Evolutionary conservation across 176 grass and related monocot species (phyloP).

Genomic region (Saccharum spontaneum): DNA sequence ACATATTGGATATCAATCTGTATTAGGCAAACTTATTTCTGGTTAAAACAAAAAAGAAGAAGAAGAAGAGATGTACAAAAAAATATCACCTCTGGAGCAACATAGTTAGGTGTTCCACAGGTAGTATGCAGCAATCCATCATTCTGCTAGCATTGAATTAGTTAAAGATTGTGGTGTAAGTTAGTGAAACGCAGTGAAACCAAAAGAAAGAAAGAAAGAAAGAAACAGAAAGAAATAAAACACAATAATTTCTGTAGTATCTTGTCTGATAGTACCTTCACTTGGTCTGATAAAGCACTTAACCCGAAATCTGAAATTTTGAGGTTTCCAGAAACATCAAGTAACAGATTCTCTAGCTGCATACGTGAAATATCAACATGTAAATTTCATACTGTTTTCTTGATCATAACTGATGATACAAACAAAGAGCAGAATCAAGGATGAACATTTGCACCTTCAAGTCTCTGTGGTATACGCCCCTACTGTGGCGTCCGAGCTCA

Average conservation of each 20-base stretch:
- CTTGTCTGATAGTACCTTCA: slow-evolving; percentile 55
- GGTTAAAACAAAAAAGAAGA: neutral
- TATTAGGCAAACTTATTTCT: neutral
- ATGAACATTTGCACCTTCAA: slow-evolving; percentile 57
- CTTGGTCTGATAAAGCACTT: slow-evolving; percentile 84
- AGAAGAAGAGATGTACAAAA: neutral
- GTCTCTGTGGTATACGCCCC: slow-evolving; percentile 91
- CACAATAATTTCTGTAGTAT: neutral
- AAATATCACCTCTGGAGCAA: slow-evolving; percentile 72
- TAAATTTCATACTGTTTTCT: slow-evolving; percentile 2
- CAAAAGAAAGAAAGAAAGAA: neutral
- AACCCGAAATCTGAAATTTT: slow-evolving; percentile 90
- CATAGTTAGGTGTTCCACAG: slow-evolving; percentile 91
- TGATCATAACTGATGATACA: neutral
- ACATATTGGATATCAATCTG: neutral
- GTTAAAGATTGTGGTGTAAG: neutral
- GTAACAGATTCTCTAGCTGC: slow-evolving; percentile 79
- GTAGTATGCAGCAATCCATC: slow-evolving; percentile 88
- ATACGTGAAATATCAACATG: slow-evolving; percentile 4
- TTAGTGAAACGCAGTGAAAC: slow-evolving; percentile 4
- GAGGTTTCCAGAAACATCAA: slow-evolving; percentile 71
- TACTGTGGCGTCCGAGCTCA: slow-evolving; percentile 85
- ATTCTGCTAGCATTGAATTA: slow-evolving; percentile 48
- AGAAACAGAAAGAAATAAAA: neutral
- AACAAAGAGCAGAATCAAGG: slow-evolving; percentile 20